Evolutionary conservation across 2,329 filamentous ascomycete genomes (phyloP), one percentile per base, ranked within the genome.

Genomic region (Cadophora sp.): DNA sequence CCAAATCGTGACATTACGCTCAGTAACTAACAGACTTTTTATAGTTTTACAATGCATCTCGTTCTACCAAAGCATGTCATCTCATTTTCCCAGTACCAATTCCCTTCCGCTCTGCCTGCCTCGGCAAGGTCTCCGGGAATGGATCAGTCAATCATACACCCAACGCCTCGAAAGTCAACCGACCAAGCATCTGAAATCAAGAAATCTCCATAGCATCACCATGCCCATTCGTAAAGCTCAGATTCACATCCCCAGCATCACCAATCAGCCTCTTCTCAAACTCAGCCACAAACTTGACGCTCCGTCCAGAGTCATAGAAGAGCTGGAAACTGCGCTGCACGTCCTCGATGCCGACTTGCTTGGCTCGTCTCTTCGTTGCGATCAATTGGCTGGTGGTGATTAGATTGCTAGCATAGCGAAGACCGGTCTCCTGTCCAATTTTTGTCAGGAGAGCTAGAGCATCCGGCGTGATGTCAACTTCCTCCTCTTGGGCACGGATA

Each of bases 341-440:
- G 77, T 99, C 96, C 66, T 93, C 89, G 67, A 97, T 87, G 67
- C 87, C 88, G 59, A 99, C 92, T 76, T 95, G 91, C 80, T 92
- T 93, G 19, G 91, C 91, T 77, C 90, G 91, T 73, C 94, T 89
- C 86, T 97, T 98, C 76, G 92, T 89, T 70, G 89, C 89, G 61
- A 98, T 86, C 55, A 99, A 87, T 79, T 97, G 92, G 5, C 93
- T 96, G 1, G 96, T 97, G 26, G 92, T 97, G 81, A 99, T 97
- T 66, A 99, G 89, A 79, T 99, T 97, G 83, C 93, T 97, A n/a
- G 94, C 95, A 79, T 99, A 99, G 74, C 96, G 87, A 62, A 99
- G 85, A 27, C 95, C 95, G 1, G 94, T 91, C 80, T 99, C 96
- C 76, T 94, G 88, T 34, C 94, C 96, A 75, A 98, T 97, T 84